Percentiles rank a stretch among this genome's conserved stretches.
These are phyloP conservation scores for Thermoascus crustaceus DNA, from an alignment of 2,329 filamentous ascomycete genomes.

Conservation along the genomic window DNA sequence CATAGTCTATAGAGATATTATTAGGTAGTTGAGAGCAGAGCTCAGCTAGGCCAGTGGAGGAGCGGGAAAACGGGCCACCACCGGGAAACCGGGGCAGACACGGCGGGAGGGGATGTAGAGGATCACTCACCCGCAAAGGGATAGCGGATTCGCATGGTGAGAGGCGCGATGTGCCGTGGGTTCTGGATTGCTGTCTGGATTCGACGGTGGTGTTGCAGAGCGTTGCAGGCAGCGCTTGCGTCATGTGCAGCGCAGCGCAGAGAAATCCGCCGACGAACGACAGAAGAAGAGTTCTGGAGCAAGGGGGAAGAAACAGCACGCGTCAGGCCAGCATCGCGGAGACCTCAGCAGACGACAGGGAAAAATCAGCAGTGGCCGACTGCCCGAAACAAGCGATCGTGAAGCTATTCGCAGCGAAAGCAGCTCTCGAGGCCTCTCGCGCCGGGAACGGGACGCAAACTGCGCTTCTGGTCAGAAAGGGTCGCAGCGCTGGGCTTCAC, in stretches of 20 bases:
- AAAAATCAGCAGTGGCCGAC: too few species aligned
- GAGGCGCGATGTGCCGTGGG: not conserved
- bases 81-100: too few species aligned
- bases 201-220: constrained; percentile 1
- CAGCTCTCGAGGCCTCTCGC: not conserved
- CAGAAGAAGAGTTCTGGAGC: too few species aligned
- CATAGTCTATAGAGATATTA: constrained; percentile 5
- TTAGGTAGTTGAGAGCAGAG: constrained; percentile 8
- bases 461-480: constrained; percentile 24
- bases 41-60: not conserved
- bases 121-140: constrained; percentile 69
- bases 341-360: constrained; percentile 1
- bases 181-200: not conserved
- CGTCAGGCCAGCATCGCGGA: constrained; percentile 2
- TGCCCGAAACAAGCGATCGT: not conserved
- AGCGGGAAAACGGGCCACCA: not conserved
- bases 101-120: constrained; percentile 3
- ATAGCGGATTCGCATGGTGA: constrained; percentile 71
- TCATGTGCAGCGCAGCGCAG: constrained; percentile 18
- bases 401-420: not conserved
- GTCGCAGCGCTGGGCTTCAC: constrained; percentile 13
- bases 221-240: constrained; percentile 9
- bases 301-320: too few species aligned
- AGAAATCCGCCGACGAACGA: not conserved
- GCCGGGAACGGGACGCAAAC: constrained; percentile 11